Percentiles rank a stretch among this genome's conserved stretches.
Conservation (phyloP, 148 eudicot genomes). For the Chenopodium berlandieri region DNA sequence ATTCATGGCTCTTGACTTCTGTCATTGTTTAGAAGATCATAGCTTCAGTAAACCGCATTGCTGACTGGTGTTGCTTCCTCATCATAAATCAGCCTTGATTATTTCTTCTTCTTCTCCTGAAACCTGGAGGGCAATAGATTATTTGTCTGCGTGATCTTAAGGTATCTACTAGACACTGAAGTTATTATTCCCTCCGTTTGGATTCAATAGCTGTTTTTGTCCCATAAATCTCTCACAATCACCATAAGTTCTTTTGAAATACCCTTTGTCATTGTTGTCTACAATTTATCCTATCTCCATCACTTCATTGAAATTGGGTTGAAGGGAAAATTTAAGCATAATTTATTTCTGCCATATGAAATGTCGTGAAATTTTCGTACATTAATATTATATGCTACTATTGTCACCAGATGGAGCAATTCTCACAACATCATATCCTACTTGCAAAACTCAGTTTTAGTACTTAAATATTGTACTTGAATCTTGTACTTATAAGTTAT, state of each 20-base stretch:
- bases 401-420: no score
- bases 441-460: neutral
- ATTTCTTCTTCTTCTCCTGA: slow-evolving; percentile 13
- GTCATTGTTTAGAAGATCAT: neutral
- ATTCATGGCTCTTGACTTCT: slow-evolving; percentile 1
- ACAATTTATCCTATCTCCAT: neutral
- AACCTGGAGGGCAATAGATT: slow-evolving; percentile 10
- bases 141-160: slow-evolving; percentile 3
- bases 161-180: slow-evolving; percentile 17
- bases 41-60: neutral
- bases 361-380: neutral
- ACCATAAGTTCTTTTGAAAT: neutral
- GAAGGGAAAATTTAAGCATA: neutral
- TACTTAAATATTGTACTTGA: neutral
- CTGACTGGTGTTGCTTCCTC: neutral
- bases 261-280: neutral
- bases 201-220: neutral
- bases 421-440: no score
- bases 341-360: neutral
- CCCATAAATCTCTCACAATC: neutral
- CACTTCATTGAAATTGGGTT: neutral
- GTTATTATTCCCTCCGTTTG: neutral
- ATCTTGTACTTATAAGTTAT: neutral
- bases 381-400: no score
- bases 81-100: slow-evolving; percentile 5